Percentiles rank a stretch among this genome's conserved stretches.
phyloP scores from a whole-genome alignment of 2,329 filamentous ascomycete genomes.

The Colletotrichum euphorbiae region DNA sequence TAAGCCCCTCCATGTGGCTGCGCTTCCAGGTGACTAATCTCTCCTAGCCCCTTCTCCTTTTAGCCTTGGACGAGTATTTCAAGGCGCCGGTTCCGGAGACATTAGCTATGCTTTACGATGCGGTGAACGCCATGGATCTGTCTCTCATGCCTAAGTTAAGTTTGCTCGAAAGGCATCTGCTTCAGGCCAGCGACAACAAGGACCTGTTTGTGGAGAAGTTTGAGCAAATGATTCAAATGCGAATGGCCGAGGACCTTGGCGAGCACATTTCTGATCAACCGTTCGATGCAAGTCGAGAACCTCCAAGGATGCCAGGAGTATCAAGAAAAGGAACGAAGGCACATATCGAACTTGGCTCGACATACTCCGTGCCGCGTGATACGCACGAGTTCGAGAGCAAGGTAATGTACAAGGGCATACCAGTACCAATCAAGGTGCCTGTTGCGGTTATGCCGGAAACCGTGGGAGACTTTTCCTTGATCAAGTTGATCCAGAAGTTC shows the following conservation, averaged over 20 bases:
- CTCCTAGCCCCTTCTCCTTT: constrained; percentile 80
- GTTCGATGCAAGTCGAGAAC: constrained; percentile 61
- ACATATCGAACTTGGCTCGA: constrained; percentile 67
- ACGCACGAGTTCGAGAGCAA: constrained; percentile 98
- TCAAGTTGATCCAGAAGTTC: constrained; percentile 97
- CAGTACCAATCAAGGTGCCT: constrained; percentile 95
- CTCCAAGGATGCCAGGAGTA: constrained; percentile 60
- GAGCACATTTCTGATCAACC: constrained; percentile 56
- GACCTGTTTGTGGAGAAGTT: constrained; percentile 99
- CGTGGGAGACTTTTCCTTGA: constrained; percentile 95
- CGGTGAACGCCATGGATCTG: constrained; percentile 96
- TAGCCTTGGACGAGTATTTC: constrained; percentile 97
- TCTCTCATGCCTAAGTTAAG: constrained; percentile 91
- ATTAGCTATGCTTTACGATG: constrained; percentile 86
- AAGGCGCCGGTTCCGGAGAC: constrained; percentile 91
- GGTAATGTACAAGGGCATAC: constrained; percentile 95
- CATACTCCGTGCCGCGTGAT: constrained; percentile 86
- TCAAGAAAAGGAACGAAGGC: constrained; percentile 72
- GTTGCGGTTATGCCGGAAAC: constrained; percentile 94
- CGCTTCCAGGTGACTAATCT: constrained; percentile 2
- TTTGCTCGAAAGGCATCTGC: constrained; percentile 82
- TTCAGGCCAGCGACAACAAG: constrained; percentile 92
- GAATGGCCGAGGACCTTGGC: constrained; percentile 73
- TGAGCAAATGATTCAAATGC: constrained; percentile 89
- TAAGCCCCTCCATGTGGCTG: not conserved